Conservation (phyloP, 441 rosid genomes). For the Bocquillonia castaneifolia region DNA sequence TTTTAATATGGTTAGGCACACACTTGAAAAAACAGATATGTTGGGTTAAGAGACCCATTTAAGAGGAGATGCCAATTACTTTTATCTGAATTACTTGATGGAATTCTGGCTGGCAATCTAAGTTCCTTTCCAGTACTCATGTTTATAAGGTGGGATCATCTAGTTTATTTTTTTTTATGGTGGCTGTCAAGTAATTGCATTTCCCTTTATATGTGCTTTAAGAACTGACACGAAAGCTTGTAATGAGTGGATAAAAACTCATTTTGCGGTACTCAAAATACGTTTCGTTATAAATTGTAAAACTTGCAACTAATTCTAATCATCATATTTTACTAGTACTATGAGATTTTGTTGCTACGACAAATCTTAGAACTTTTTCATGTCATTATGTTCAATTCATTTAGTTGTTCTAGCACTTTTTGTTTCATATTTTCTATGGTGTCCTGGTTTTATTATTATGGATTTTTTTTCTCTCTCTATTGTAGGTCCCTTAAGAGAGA, state of each 20-base stretch:
- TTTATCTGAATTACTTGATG: not conserved
- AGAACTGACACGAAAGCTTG: not conserved
- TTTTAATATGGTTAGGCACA: no score
- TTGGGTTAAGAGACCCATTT: not conserved
- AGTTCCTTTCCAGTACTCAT: not conserved
- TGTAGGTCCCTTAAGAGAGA: slow-evolving; percentile 54
- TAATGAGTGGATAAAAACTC: not conserved
- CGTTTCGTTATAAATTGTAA: not conserved
- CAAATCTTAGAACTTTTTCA: not conserved
- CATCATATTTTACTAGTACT: not conserved
- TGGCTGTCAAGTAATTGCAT: not conserved
- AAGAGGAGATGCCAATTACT: not conserved
- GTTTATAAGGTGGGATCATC: slow-evolving; percentile 3
- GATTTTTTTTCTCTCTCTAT: slow-evolving; percentile 13
- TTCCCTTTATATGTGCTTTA: not conserved
- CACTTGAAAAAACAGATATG: not conserved
- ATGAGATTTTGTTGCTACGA: not conserved
- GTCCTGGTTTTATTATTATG: not conserved
- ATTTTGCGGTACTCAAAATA: not conserved
- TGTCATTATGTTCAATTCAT: not conserved
- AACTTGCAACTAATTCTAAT: not conserved
- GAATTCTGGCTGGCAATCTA: not conserved
- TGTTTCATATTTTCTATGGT: not conserved
- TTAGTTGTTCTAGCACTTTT: not conserved
- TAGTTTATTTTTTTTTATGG: not conserved